Evolutionary conservation across 768 basidiomycete genomes (phyloP), one percentile per base, ranked within the genome.

Genomic region (Trametes villosa): DNA sequence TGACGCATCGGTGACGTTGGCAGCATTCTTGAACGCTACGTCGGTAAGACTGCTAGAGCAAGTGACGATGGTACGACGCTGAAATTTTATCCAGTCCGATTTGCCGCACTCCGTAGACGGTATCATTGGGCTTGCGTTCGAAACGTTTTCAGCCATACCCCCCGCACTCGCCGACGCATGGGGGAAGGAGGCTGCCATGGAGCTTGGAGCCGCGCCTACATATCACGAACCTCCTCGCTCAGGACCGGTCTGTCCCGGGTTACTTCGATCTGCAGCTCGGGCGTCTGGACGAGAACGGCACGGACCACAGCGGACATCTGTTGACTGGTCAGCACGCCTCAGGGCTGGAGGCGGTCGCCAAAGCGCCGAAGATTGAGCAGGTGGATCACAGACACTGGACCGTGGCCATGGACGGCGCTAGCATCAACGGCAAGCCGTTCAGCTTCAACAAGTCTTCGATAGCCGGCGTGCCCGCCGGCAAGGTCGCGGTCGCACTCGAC

Each of bases 61-160:
- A n/a, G n/a, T n/a, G n/a, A n/a, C n/a, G n/a, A n/a, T n/a, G n/a
- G n/a, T n/a, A n/a, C n/a, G n/a, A n/a, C n/a, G n/a, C n/a, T n/a
- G n/a, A n/a, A n/a, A n/a, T n/a, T n/a, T n/a, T n/a, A n/a, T n/a
- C n/a, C n/a, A n/a, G n/a, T n/a, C n/a, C 9, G 86, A 84, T 87
- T 33, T 55, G 20, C 53, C 53, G 15, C 31, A 12, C 0, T 87
- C 85, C 29, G 85, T 89, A 20, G 68, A 74, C 63, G 92, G 92
- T 26, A 83, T 94, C 67, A 70, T 86, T 34, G 91, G 92, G n/a
- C 79, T 92, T 18, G 90, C 93, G 26, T 92, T 92, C 68, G 86
- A 85, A 47, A 82, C 92, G 33, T n/a, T n/a, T n/a, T 93, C 92
- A 3, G 79, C 75, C 30, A 83, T 94, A 54, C 89, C 91, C 44